Evolutionary conservation across 2,329 filamentous ascomycete species (phyloP).

Genomic region (Neonectria coccinea): DNA sequence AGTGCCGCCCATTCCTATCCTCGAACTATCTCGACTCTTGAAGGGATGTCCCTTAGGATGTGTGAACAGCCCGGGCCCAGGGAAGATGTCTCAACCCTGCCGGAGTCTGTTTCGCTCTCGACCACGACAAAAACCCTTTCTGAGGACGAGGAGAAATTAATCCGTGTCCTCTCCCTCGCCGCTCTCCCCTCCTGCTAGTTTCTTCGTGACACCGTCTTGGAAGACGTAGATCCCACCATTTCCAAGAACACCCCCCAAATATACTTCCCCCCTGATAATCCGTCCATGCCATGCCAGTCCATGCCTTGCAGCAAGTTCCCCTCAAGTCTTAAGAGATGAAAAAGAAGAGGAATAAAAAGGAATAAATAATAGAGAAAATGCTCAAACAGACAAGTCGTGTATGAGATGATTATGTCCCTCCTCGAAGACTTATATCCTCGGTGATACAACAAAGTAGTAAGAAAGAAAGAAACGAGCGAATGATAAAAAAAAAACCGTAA

Average conservation of each 20-base stretch:
- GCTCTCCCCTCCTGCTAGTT: conserved; percentile 2
- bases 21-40: conserved; percentile 35
- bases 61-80: conserved; percentile 3
- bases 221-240: conserved; percentile 20
- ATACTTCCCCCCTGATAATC: conserved; percentile 9
- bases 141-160: conserved; percentile 12
- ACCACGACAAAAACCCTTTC: conserved; percentile 13
- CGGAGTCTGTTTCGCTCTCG: conserved; percentile 13
- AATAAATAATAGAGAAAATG: conserved; percentile 22
- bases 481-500: conserved; percentile 17
- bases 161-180: conserved; percentile 11
- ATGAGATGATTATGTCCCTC: conserved; percentile 35
- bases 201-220: conserved; percentile 3
- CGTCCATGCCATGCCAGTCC: conserved; percentile 25
- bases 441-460: conserved; percentile 28
- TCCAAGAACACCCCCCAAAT: conserved; percentile 29
- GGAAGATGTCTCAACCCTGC: conserved; percentile 10
- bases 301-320: conserved; percentile 45
- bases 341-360: conserved; percentile 23
- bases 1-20: conserved; percentile 44
- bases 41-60: conserved; percentile 36
- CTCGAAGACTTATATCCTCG: conserved; percentile 26
- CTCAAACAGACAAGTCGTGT: conserved; percentile 1
- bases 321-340: conserved; percentile 36
- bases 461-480: conserved; percentile 21